Evolutionary conservation across 768 basidiomycete genomes (phyloP), one percentile per base, ranked within the genome.

Genomic region (Boletales sp.): DNA sequence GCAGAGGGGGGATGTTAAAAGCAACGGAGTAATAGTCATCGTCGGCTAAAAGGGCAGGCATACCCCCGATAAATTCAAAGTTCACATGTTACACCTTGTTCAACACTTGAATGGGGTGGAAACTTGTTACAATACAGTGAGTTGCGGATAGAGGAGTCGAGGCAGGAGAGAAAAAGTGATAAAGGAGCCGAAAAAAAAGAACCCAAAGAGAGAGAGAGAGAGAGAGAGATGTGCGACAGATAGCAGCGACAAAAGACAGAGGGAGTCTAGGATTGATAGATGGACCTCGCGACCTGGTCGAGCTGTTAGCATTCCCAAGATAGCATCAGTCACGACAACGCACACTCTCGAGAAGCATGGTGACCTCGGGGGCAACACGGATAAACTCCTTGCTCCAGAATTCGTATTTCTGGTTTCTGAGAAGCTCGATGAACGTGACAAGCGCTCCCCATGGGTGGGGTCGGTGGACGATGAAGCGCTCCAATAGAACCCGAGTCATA

Each of bases 401-500:
- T 50, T 90, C 87, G 60, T 92, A 93, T 70, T 86, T 90, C 49
- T 83, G 81, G 68, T 94, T 94, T 55, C 90, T 85, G 45, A 97
- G 83, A 55, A 96, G 72, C 70, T 95, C 91, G 60, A 95, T 93
- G 71, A 96, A 95, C 5, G 93, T 92, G 57, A 92, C 86, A 58
- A 95, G 71, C 25, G 93, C 84, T 50, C 95, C 94, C 93, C 94
- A 97, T 25, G 96, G 94, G 60, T 97, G 94, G 42, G 96, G 96
- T 28, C 93, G 85, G 64, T 91, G 87, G 32, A 93, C 93, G 51
- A 98, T 82, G 72, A 96, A 90, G 33, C 94, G 83, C 65, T 98
- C 95, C 59, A 98, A 75, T 33, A 99, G 80, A 34, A 96, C 90
- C 55, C 87, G 88, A 46, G 93, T 88, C 73, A 88, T 79, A 56